These are phyloP conservation scores for Seiridium cupressi DNA, from an alignment of 2,329 filamentous ascomycete genomes.

Conservation along the genomic window DNA sequence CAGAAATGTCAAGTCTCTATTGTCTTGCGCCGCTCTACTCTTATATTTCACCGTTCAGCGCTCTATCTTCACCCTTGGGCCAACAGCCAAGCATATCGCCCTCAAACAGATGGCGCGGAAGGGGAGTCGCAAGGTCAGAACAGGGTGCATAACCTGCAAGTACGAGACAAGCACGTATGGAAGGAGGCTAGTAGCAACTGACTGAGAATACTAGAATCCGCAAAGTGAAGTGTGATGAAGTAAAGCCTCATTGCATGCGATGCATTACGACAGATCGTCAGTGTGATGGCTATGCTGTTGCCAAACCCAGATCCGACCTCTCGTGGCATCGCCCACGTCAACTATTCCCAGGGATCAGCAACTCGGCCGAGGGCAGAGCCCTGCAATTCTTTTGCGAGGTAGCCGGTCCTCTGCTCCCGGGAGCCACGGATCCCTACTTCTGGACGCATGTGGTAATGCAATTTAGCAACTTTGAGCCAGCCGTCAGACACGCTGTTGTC, in stretches of 20 bases:
- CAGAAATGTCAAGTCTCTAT: not conserved
- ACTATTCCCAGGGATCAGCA: slow-evolving; percentile 19
- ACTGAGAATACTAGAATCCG: not conserved
- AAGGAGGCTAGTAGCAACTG: not conserved
- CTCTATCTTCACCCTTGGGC: not conserved
- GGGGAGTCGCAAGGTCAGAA: not conserved
- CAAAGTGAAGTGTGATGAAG: slow-evolving; percentile 1
- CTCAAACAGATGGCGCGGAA: not conserved
- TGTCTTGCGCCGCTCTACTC: not conserved
- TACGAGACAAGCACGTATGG: not conserved
- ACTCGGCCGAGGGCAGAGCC: slow-evolving; percentile 25
- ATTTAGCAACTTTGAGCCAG: slow-evolving; percentile 33
- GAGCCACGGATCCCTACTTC: slow-evolving; percentile 34
- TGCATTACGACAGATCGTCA: slow-evolving; percentile 24
- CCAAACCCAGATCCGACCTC: slow-evolving; percentile 10
- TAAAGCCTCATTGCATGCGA: slow-evolving; percentile 11
- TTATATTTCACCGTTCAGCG: not conserved
- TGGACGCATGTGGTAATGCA: slow-evolving; percentile 39
- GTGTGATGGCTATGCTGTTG: slow-evolving; percentile 28
- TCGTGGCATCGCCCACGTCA: slow-evolving; percentile 35
- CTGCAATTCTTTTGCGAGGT: slow-evolving; percentile 35
- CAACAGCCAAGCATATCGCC: not conserved
- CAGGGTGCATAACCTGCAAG: not conserved
- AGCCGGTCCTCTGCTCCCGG: slow-evolving; percentile 33
- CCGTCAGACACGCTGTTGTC: slow-evolving; percentile 34